These are phyloP conservation scores for Botryotinia narcissicola DNA, from an alignment of 2,329 filamentous ascomycete species.

Conservation along the genomic window DNA sequence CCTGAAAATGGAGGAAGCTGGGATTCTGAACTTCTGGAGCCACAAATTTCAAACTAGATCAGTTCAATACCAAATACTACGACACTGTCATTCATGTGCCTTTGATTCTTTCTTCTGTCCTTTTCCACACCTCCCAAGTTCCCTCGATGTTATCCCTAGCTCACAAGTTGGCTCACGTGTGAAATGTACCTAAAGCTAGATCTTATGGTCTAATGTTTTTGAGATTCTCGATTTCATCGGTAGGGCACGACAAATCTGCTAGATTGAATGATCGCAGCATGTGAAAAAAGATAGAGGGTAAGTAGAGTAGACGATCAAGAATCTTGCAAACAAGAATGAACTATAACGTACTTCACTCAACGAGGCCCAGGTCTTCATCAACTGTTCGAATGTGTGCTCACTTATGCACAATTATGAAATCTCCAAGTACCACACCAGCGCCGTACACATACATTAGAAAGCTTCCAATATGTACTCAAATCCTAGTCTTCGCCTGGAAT, in stretches of 20 bases:
- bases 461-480: too few species aligned
- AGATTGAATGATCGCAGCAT: not conserved
- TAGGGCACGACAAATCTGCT: not conserved
- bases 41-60: not conserved
- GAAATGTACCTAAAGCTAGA: not conserved
- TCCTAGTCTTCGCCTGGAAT: too few species aligned
- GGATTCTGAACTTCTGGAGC: too few species aligned
- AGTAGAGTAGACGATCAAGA: not conserved
- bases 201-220: not conserved
- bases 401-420: too few species aligned
- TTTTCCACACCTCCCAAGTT: not conserved
- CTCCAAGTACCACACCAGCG: too few species aligned
- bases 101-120: too few species aligned
- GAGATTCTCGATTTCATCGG: not conserved
- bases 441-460: too few species aligned
- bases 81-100: not conserved
- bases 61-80: not conserved
- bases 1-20: too few species aligned
- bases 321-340: not conserved
- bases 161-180: not conserved
- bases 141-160: not conserved
- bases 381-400: accelerated
- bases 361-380: too few species aligned
- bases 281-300: not conserved
- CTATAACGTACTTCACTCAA: accelerated